Conservation (phyloP, 306 rosid species). For the Sindora glabra region DNA sequence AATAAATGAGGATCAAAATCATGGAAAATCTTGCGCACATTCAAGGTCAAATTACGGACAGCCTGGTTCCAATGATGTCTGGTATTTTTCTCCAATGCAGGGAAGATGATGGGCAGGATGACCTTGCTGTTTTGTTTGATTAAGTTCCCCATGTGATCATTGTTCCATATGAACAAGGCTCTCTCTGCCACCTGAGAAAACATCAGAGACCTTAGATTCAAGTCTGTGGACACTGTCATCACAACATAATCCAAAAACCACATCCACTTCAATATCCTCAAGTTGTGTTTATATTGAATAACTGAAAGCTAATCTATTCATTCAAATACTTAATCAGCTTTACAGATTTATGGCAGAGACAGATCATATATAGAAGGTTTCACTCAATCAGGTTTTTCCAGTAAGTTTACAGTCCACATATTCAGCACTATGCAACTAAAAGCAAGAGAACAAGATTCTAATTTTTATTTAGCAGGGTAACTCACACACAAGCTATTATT, state of each 20-base stretch:
- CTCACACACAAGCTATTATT: background rate
- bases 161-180: constrained; percentile 76
- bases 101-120: constrained; percentile 64
- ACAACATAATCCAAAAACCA: too few relatives aligned
- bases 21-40: constrained; percentile 56
- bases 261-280: too few relatives aligned
- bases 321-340: too few relatives aligned
- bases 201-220: too few relatives aligned
- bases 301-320: too few relatives aligned
- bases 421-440: background rate
- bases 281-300: too few relatives aligned
- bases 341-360: too few relatives aligned
- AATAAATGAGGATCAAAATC: constrained; percentile 64
- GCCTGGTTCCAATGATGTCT: constrained; percentile 80
- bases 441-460: background rate
- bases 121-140: constrained; percentile 63
- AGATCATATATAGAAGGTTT: too few relatives aligned
- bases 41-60: constrained; percentile 68
- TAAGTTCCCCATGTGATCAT: constrained; percentile 63
- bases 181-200: constrained; percentile 68
- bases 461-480: background rate
- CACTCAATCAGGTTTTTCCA: too few relatives aligned
- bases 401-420: background rate
- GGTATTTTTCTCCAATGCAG: constrained; percentile 68
- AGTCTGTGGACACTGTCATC: too few relatives aligned